Evolutionary conservation across 352 stramenopile species (phyloP).

Genomic region (Pythium guiyangense): DNA sequence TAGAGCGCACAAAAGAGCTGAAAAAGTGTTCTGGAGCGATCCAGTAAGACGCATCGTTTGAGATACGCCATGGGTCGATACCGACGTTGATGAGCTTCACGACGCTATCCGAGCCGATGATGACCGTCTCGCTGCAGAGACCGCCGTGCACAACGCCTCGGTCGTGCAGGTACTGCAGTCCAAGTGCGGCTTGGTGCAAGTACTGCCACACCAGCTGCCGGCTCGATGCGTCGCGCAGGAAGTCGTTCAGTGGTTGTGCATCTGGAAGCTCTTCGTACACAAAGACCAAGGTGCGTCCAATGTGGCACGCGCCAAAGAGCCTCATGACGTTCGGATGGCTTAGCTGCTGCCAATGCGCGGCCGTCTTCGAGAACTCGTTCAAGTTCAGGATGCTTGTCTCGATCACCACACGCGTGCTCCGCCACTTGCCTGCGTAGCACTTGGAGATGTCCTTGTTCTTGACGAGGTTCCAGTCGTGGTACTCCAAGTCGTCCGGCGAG

Average conservation of each 20-base stretch:
- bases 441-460: neutral
- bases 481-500: no score
- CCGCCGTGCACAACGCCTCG: slow-evolving; percentile 13
- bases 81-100: neutral
- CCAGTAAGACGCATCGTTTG: no score
- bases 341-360: no score
- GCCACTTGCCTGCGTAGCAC: slow-evolving; percentile 1
- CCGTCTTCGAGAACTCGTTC: no score
- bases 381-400: neutral
- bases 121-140: slow-evolving; percentile 8
- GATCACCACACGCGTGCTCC: neutral
- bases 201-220: slow-evolving; percentile 13
- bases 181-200: slow-evolving; percentile 20
- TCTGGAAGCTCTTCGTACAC: neutral
- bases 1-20: no score
- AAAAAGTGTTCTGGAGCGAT: no score
- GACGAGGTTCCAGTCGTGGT: neutral
- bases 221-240: no score
- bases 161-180: slow-evolving; percentile 22
- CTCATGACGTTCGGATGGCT: neutral
- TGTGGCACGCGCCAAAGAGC: slow-evolving; percentile 4
- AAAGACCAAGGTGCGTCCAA: no score
- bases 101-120: neutral
- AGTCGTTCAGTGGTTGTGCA: neutral
- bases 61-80: no score